Evolutionary conservation across 2,329 filamentous ascomycete species (phyloP).

Genomic region (Colletotrichum somersetense): DNA sequence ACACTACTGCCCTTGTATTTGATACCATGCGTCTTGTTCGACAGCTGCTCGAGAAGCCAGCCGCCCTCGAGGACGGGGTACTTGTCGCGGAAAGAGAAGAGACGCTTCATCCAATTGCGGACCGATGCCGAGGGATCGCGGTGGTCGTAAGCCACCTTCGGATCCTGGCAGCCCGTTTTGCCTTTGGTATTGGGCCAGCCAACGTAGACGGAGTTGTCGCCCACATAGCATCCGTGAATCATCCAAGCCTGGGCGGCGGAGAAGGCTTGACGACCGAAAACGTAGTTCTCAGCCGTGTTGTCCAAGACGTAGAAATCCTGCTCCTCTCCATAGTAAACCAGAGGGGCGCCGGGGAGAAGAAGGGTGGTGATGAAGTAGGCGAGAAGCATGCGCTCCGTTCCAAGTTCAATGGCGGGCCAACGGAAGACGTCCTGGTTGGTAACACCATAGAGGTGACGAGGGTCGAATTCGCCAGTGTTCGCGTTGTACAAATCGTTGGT

Average conservation of each 20-base stretch:
- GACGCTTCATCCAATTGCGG: constrained; percentile 70
- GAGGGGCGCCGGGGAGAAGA: constrained; percentile 70
- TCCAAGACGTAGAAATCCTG: constrained; percentile 75
- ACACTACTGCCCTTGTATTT: constrained; percentile 65
- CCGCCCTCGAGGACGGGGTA: constrained; percentile 72
- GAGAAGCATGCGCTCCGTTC: constrained; percentile 68
- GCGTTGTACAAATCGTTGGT: constrained; percentile 72
- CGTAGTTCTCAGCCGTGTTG: constrained; percentile 73
- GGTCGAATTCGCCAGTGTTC: constrained; percentile 72
- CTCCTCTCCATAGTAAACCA: constrained; percentile 74
- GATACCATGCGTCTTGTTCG: constrained; percentile 66
- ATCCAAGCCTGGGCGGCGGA: constrained; percentile 72
- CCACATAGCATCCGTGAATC: constrained; percentile 72
- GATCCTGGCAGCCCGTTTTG: constrained; percentile 67
- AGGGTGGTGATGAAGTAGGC: constrained; percentile 70
- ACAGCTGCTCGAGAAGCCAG: constrained; percentile 65
- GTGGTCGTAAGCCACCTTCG: constrained; percentile 70
- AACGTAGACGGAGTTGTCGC: constrained; percentile 68
- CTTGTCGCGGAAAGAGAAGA: constrained; percentile 69
- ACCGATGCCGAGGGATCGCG: constrained; percentile 72
- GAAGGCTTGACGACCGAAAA: constrained; percentile 75
- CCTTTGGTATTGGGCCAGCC: constrained; percentile 69
- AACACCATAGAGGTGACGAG: constrained; percentile 73
- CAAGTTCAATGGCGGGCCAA: constrained; percentile 70
- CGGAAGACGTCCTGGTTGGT: constrained; percentile 76